Base-by-base conservation (phyloP, 306 rosid species). In the Trifolium fragiferum region DNA sequence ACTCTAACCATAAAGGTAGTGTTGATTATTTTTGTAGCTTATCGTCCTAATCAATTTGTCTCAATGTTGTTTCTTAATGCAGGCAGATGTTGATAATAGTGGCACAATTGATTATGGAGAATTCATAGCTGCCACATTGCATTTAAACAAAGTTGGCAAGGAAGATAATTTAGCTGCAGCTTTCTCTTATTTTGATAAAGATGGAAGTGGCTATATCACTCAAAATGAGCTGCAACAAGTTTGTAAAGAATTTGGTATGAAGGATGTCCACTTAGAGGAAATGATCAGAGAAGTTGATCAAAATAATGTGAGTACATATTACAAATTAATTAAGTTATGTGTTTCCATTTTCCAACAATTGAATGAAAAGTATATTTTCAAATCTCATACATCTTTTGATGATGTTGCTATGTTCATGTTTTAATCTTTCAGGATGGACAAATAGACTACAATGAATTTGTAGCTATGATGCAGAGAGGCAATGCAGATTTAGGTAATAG, bases 371-470 rank as follows among this genome's bases (percentile, higher is more conserved):
- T 49, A n/a, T 2, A 43, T 11, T 43, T 58, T 61, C 38, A 58
- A 59, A 55, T 66, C 55, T 50, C 32, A 6, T 38, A 6, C 33
- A 40, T 11, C 5, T 65, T 65, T 40, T 66, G 13, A 41, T 7
- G 53, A 21, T 11, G 18, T 3, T 61, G 61, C 14, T 66, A 30
- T 76, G 27, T 54, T 33, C 68, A 38, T 80, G 57, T 83, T 49
- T 70, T 51, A 23, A 38, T 19, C 62, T 68, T 83, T 46, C 96
- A 92, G 98, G 98, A 92, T 57, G 96, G 98, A 40, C 81, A 80
- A 68, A 92, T 90, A 68, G 98, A 90, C 82, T 92, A 90, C 96
- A 87, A 82, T n/a, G 97, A 92, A 78, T 92, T 92, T 3, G 98
- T 88, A 60, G 84, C 89, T 38, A 92, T 92, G 98, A 92, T 92